Percentiles rank a stretch among this genome's conserved stretches.
phyloP scores from a whole-genome alignment of 2,329 filamentous ascomycete species.

The Aspergillus sp. region DNA sequence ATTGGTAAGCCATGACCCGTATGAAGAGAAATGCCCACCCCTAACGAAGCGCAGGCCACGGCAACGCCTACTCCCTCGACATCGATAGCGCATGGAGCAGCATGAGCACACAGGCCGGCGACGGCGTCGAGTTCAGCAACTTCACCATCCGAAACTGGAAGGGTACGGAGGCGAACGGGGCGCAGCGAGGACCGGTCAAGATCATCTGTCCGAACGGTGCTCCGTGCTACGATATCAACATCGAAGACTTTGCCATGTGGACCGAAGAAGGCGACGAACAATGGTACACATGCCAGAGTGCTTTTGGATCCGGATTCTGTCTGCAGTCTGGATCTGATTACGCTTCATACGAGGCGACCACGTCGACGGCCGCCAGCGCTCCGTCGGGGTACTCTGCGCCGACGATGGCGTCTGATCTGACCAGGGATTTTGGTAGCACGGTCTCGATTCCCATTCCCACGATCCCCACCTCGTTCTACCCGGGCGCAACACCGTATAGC shows the following conservation, averaged over 20 bases:
- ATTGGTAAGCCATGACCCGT: slow-evolving; percentile 29
- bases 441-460: not conserved
- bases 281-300: slow-evolving; percentile 47
- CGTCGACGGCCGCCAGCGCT: slow-evolving; percentile 17
- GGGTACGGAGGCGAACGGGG: slow-evolving; percentile 50
- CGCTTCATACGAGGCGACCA: slow-evolving; percentile 18
- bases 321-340: slow-evolving; percentile 30
- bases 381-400: slow-evolving; percentile 19
- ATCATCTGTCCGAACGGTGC: slow-evolving; percentile 50
- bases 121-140: slow-evolving; percentile 53
- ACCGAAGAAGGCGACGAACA: slow-evolving; percentile 23
- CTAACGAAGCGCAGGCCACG: slow-evolving; percentile 42
- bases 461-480: slow-evolving; percentile 22
- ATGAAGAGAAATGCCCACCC: not conserved
- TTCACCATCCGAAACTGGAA: slow-evolving; percentile 56
- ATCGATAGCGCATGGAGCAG: slow-evolving; percentile 54
- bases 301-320: slow-evolving; percentile 50
- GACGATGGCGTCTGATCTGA: not conserved
- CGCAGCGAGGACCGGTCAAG: slow-evolving; percentile 52
- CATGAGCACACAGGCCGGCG: slow-evolving; percentile 41
- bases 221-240: slow-evolving; percentile 53
- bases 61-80: slow-evolving; percentile 57
- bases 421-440: not conserved
- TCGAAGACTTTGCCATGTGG: slow-evolving; percentile 52
- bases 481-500: slow-evolving; percentile 29